Percentiles rank a stretch among this genome's conserved stretches.
These are phyloP conservation scores for Baorangia bicolor DNA, from an alignment of 768 basidiomycete species.

Conservation along the genomic window DNA sequence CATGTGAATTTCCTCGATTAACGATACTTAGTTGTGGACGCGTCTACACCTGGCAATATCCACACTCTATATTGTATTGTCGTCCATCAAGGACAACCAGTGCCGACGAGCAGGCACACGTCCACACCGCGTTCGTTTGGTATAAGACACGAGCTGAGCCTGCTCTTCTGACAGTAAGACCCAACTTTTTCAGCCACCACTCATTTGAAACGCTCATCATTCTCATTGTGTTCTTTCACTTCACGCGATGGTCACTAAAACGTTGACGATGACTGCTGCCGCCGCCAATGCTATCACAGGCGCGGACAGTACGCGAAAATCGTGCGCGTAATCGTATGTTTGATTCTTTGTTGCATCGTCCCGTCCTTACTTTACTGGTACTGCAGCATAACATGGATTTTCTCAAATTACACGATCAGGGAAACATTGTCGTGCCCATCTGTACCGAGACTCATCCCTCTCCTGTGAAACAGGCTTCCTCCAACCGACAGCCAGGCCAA, in stretches of 20 bases:
- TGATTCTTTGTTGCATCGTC: neutral
- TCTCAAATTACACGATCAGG: neutral
- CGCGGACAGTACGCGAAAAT: neutral
- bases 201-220: neutral
- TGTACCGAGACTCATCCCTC: neutral
- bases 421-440: neutral
- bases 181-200: neutral
- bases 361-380: neutral
- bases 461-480: neutral
- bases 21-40: too few species aligned
- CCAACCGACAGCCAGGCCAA: neutral
- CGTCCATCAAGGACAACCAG: neutral
- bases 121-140: neutral
- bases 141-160: neutral
- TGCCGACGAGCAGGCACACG: neutral
- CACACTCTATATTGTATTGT: too few species aligned
- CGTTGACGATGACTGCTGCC: neutral
- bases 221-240: neutral
- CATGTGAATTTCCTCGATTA: too few species aligned
- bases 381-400: neutral
- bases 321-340: neutral
- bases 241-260: neutral
- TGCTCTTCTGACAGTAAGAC: neutral
- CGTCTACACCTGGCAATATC: too few species aligned
- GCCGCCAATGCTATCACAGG: neutral